Percentiles rank a stretch among this genome's conserved stretches.
Conservation (phyloP, 2,329 filamentous ascomycete genomes). For the Rutstroemia sp. region DNA sequence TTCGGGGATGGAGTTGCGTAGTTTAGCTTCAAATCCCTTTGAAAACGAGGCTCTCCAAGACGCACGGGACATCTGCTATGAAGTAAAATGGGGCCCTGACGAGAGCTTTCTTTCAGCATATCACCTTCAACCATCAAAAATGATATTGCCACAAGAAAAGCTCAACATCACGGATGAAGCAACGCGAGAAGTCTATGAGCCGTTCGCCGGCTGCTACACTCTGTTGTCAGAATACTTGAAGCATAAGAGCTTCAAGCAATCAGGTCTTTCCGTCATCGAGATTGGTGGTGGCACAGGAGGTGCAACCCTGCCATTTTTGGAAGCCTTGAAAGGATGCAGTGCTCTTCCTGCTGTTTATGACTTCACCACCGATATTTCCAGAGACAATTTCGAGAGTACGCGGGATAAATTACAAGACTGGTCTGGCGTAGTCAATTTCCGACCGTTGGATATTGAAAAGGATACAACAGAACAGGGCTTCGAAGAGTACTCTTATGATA, state of each 20-base stretch:
- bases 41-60: no score
- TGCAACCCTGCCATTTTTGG: neutral
- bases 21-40: no score
- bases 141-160: no score
- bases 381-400: neutral
- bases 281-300: conserved; percentile 15
- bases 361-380: neutral
- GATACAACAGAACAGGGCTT: conserved; percentile 30
- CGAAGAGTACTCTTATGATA: conserved; percentile 24
- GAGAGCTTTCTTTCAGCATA: no score
- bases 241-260: conserved; percentile 14
- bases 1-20: no score
- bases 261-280: conserved; percentile 28
- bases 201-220: no score
- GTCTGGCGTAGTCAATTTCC: neutral
- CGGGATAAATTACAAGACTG: neutral
- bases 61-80: no score
- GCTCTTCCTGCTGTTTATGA: neutral
- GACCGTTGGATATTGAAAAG: conserved; percentile 28
- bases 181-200: no score
- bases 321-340: neutral
- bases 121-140: no score
- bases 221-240: neutral
- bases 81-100: no score
- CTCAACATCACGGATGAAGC: no score